Evolutionary conservation across 2,329 filamentous ascomycete genomes (phyloP).

Genomic region (Penicillium concentricum): DNA sequence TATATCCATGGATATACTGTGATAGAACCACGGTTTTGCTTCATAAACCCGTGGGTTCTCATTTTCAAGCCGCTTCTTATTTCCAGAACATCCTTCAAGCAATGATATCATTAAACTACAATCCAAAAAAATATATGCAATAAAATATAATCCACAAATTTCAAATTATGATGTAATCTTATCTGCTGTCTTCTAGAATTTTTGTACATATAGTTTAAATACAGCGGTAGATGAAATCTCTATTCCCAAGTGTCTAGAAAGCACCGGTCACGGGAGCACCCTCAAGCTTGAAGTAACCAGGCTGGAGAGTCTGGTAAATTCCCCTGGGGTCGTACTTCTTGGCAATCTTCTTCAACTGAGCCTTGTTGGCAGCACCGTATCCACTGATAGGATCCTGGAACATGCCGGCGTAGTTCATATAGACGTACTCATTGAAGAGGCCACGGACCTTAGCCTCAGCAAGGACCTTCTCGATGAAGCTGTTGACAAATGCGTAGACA

Average conservation of each 20-base stretch:
- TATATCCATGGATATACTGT: no score
- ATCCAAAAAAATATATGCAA: not conserved
- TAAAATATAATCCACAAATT: not conserved
- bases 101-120: not conserved
- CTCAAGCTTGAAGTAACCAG: conserved; percentile 47
- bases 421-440: conserved; percentile 37
- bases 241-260: not conserved
- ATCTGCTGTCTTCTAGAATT: not conserved
- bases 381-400: conserved; percentile 44
- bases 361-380: conserved; percentile 42
- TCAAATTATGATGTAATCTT: not conserved
- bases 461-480: conserved; percentile 29
- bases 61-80: no score
- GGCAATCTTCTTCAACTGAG: conserved; percentile 33
- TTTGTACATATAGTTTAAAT: not conserved
- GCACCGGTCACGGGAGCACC: conserved; percentile 9
- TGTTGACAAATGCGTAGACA: conserved; percentile 26
- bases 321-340: conserved; percentile 42
- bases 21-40: no score
- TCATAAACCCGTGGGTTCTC: no score
- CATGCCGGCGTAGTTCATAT: conserved; percentile 51
- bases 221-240: not conserved
- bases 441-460: conserved; percentile 30
- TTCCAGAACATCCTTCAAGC: not conserved
- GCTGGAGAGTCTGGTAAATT: conserved; percentile 43